Evolutionary conservation across 768 basidiomycete species (phyloP).

Genomic region (Gautieria morchelliformis): DNA sequence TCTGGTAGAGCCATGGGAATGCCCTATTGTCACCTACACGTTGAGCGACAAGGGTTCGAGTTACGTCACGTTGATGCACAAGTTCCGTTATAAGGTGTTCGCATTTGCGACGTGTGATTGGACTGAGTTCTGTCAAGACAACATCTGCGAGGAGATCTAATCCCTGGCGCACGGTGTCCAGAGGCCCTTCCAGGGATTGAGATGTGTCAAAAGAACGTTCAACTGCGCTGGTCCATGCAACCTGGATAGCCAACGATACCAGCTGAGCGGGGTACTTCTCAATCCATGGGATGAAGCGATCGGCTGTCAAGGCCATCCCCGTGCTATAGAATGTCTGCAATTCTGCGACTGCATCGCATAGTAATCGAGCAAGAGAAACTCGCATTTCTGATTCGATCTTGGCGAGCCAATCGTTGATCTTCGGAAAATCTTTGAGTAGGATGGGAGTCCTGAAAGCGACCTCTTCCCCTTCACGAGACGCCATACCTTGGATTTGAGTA

Average conservation of each 20-base stretch:
- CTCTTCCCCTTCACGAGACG: conserved; percentile 93
- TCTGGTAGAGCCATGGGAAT: conserved; percentile 94
- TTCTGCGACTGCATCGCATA: conserved; percentile 72
- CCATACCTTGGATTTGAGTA: conserved; percentile 85
- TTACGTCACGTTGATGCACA: conserved; percentile 95
- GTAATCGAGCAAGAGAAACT: conserved; percentile 71
- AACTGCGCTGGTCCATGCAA: conserved; percentile 85
- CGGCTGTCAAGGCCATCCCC: conserved; percentile 45
- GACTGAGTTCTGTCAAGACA: conserved; percentile 79
- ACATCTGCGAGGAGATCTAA: conserved; percentile 96
- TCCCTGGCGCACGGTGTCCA: conserved; percentile 69
- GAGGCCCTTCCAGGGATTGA: conserved; percentile 48
- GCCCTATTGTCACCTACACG: conserved; percentile 52
- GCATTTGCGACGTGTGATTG: conserved; percentile 94
- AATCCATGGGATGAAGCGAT: conserved; percentile 81
- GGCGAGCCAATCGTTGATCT: conserved; percentile 98
- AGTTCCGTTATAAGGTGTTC: conserved; percentile 98
- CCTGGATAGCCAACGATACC: conserved; percentile 90
- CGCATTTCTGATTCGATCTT: conserved; percentile 91
- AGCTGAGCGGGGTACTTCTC: conserved; percentile 93
- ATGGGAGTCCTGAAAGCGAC: conserved; percentile 79
- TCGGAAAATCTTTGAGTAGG: conserved; percentile 83
- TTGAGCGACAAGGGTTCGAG: conserved; percentile 65
- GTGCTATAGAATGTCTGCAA: conserved; percentile 73
- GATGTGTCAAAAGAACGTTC: conserved; percentile 57